Evolutionary conservation across 2,329 filamentous ascomycete species (phyloP), one percentile per base, ranked within the genome.

Genomic region (Aureobasidium sp.): DNA sequence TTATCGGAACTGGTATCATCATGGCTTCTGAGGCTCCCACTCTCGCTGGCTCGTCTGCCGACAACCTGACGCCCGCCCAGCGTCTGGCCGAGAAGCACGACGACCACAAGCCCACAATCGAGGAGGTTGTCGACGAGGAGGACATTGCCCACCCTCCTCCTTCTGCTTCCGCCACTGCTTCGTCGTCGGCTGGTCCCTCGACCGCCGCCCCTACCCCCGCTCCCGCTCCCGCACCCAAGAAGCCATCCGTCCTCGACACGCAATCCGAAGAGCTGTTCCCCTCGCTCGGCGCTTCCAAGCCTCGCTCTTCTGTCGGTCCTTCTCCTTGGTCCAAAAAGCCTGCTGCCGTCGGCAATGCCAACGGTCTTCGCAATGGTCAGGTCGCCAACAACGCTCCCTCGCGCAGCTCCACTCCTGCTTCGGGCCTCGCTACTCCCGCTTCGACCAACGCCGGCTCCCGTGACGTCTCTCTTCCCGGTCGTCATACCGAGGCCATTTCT

Each of bases 211-310:
- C 55, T 17, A 58, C 55, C 4, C 31, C 46, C 29, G 19, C 37
- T 19, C 37, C 46, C 31, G 33, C 47, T 19, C 37, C 58, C 45
- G 58, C 47, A 5, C 49, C 58, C 40, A 53, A 50, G 46, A 65
- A 45, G 64, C 65, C 63, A 62, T 51, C 66, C 15, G 50, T 64
- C 35, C 77, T 96, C 63, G 90, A 97, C 74, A 92, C 90, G 21
- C 83, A 89, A 69, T 95, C 90, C 19, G 89, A 95, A 70, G 92
- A 97, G 74, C 79, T 89, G 62, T 99, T 99, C 81, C 94, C 94
- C n/a, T 86, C 92, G 67, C 83, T 99, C 49, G 93, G 92, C 58
- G 81, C 83, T 64, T 78, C 84, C 57, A 92, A 91, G 74, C 78
- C 84, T 35, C 74, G 76, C 19, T 74, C 81, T 64, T 80, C 84